Conservation (phyloP, 1,284 basidiomycete species). For the Trametes polyzona region DNA sequence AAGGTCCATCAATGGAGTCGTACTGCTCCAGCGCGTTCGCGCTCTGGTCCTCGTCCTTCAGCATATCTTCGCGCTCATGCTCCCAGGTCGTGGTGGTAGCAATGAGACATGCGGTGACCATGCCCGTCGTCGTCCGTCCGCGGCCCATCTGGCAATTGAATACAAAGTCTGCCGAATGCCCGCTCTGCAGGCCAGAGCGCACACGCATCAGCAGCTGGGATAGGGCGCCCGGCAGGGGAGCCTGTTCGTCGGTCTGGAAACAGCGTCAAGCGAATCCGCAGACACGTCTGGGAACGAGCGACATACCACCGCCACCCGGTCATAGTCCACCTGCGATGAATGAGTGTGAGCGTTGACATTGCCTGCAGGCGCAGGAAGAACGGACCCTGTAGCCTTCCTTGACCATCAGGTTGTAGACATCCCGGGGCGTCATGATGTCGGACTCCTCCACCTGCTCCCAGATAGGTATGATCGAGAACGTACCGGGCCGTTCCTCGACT, state of each 20-base stretch:
- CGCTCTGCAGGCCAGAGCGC: conserved; percentile 53
- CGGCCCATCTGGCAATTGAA: conserved; percentile 90
- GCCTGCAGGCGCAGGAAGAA: conserved; percentile 1
- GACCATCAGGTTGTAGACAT: conserved; percentile 77
- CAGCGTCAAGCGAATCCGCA: conserved; percentile 4
- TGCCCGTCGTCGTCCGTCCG: conserved; percentile 89
- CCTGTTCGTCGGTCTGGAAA: conserved; percentile 90
- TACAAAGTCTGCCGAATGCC: conserved; percentile 75
- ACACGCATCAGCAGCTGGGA: conserved; percentile 80
- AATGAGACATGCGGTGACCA: conserved; percentile 89
- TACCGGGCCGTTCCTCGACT: conserved; percentile 89
- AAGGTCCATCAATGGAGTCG: conserved; percentile 75
- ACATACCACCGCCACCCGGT: conserved; percentile 83
- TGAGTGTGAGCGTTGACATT: conserved; percentile 2
- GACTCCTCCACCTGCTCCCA: conserved; percentile 87
- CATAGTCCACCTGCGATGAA: conserved; percentile 78
- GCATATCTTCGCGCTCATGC: conserved; percentile 42
- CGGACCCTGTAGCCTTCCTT: conserved; percentile 78
- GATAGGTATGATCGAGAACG: conserved; percentile 85
- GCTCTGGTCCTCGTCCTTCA: conserved; percentile 39
- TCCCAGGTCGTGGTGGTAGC: conserved; percentile 75
- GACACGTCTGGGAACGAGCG: not conserved
- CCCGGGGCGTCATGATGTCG: conserved; percentile 93
- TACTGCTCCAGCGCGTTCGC: conserved; percentile 50
- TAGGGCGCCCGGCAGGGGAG: conserved; percentile 87